A percentile compares a stretch with the other conserved stretches of the same genome.
Evolutionary conservation across 768 basidiomycete genomes (phyloP).

Genomic region (Trametes punicea): DNA sequence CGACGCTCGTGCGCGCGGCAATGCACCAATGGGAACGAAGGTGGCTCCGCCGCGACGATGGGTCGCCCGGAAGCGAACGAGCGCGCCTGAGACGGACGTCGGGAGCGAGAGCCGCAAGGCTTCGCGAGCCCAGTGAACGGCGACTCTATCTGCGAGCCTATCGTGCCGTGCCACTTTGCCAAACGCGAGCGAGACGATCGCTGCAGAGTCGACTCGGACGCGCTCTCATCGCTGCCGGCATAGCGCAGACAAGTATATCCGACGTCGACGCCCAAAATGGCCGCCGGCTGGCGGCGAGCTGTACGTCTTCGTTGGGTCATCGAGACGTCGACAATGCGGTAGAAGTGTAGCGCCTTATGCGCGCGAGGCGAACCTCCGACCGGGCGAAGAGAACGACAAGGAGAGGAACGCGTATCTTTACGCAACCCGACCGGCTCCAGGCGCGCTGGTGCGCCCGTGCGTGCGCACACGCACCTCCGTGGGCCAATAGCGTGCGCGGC

Average conservation of each 20-base stretch:
- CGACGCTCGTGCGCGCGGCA: neutral
- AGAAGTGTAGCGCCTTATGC: neutral
- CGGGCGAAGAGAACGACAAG: constrained; percentile 2
- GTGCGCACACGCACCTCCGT: neutral
- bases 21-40: neutral
- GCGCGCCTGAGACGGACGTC: neutral
- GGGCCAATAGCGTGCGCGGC: constrained; percentile 9
- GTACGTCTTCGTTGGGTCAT: constrained; percentile 10
- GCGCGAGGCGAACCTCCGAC: constrained; percentile 1
- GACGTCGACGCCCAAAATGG: too few relatives aligned
- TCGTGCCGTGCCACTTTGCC: neutral
- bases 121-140: neutral
- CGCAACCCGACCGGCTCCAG: neutral
- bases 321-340: neutral
- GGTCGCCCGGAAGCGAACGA: neutral
- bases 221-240: too few relatives aligned
- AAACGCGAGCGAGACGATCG: constrained; percentile 3
- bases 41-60: neutral
- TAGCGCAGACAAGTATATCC: too few relatives aligned
- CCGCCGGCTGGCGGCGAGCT: too few relatives aligned
- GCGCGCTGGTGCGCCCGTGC: neutral
- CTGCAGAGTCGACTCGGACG: too few relatives aligned
- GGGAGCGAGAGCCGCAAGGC: neutral
- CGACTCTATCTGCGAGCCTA: neutral
- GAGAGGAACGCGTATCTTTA: neutral